Percentiles rank a stretch among this genome's conserved stretches.
phyloP scores from a whole-genome alignment of 169 alveolate species.

The Cryptosporidium felis region DNA sequence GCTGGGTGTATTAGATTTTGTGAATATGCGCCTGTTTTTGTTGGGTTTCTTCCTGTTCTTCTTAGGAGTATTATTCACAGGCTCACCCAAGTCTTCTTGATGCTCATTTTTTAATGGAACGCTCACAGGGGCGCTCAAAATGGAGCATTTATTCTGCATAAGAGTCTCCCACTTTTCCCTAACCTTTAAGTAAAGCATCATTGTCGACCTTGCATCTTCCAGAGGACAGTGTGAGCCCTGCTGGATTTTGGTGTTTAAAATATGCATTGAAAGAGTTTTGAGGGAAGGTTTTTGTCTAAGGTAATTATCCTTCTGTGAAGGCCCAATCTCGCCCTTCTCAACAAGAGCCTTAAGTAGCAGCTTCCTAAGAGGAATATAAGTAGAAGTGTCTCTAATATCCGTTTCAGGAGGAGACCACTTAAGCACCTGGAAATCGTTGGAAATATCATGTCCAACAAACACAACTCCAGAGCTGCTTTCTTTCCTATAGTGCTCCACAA shows the following conservation, averaged over 20 bases:
- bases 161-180: slow-evolving; percentile 60
- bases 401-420: slow-evolving; percentile 58
- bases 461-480: slow-evolving; percentile 43
- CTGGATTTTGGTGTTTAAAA: slow-evolving; percentile 28
- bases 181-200: slow-evolving; percentile 52
- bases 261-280: slow-evolving; percentile 8
- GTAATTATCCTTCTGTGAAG: not conserved
- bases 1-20: not conserved
- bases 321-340: slow-evolving; percentile 25
- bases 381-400: slow-evolving; percentile 56
- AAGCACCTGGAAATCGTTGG: slow-evolving; percentile 46
- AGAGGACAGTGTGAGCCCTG: slow-evolving; percentile 66
- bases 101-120: not conserved
- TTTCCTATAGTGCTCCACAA: slow-evolving; percentile 48
- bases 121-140: not conserved
- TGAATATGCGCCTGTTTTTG: not conserved
- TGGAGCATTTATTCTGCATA: not conserved
- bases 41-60: not conserved
- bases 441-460: slow-evolving; percentile 67
- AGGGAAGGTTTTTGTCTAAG: slow-evolving; percentile 59
- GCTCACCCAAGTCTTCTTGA: not conserved
- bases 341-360: slow-evolving; percentile 6
- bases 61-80: not conserved
- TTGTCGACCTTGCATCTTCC: slow-evolving; percentile 56
- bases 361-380: slow-evolving; percentile 44